Conservation (phyloP, 2,329 filamentous ascomycete species). For the Calycina marina region DNA sequence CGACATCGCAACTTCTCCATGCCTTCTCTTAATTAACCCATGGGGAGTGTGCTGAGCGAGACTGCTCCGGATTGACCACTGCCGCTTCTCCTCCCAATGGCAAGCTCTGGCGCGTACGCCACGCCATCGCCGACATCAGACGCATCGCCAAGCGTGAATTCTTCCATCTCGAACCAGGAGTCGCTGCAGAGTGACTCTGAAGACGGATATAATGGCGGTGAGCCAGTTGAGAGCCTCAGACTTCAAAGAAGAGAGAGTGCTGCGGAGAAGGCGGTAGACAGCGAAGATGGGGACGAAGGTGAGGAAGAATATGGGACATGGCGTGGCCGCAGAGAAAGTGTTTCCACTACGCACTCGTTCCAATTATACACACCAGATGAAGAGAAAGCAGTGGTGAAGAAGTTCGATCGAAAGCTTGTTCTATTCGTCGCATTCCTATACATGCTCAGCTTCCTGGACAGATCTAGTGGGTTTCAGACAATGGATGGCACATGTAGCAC, state of each 20-base stretch:
- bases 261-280: constrained; percentile 6
- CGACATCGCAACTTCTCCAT: too few relatives aligned
- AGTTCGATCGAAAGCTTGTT: constrained; percentile 66
- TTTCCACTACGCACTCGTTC: constrained; percentile 27
- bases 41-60: too few relatives aligned
- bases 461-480: constrained; percentile 48
- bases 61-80: too few relatives aligned
- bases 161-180: too few relatives aligned
- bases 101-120: too few relatives aligned
- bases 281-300: constrained; percentile 5
- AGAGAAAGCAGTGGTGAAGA: constrained; percentile 53
- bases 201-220: constrained; percentile 14
- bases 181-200: too few relatives aligned
- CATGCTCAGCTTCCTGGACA: constrained; percentile 71
- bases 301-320: constrained; percentile 5
- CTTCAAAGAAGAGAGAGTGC: constrained; percentile 5
- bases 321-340: constrained; percentile 14
- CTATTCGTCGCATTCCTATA: constrained; percentile 72
- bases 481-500: not conserved
- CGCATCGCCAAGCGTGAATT: too few relatives aligned
- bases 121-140: too few relatives aligned
- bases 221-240: constrained; percentile 12
- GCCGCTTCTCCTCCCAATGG: too few relatives aligned
- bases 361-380: constrained; percentile 51
- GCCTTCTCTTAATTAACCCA: too few relatives aligned